Conservation (phyloP, 192 early-diverging fungal species). For the Irineochytrium annulatum region DNA sequence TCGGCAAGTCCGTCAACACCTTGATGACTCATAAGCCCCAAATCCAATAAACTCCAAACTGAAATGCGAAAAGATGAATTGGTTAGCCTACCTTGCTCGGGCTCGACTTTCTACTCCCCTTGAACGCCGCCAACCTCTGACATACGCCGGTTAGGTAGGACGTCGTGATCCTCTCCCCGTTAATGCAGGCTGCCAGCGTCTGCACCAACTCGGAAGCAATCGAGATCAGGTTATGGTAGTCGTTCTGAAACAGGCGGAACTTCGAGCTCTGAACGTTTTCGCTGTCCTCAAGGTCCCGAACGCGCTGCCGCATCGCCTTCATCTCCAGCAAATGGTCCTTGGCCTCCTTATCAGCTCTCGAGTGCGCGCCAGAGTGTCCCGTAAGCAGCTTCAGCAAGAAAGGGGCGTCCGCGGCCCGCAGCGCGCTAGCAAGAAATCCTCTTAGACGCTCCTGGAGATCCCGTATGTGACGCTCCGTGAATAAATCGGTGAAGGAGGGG, state of each 20-base stretch:
- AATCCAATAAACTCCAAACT: no score
- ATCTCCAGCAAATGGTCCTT: slow-evolving; percentile 7
- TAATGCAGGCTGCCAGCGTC: slow-evolving; percentile 42
- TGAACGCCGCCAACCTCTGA: slow-evolving; percentile 38
- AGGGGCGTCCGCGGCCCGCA: slow-evolving; percentile 24
- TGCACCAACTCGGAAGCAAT: slow-evolving; percentile 53
- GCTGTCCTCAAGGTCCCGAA: slow-evolving; percentile 6
- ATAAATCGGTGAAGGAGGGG: slow-evolving; percentile 45
- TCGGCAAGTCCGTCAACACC: no score
- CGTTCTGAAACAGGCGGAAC: slow-evolving; percentile 21
- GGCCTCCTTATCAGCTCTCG: slow-evolving; percentile 7
- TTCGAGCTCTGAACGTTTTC: slow-evolving; percentile 2
- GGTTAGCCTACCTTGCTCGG: no score
- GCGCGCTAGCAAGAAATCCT: slow-evolving; percentile 30
- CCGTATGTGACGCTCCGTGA: slow-evolving; percentile 26
- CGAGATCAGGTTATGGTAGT: slow-evolving; percentile 53
- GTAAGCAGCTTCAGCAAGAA: slow-evolving; percentile 31
- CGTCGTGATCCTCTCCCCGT: slow-evolving; percentile 46
- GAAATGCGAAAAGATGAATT: no score
- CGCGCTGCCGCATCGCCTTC: slow-evolving; percentile 2
- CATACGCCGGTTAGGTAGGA: slow-evolving; percentile 41
- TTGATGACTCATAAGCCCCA: no score
- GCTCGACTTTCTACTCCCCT: slow-evolving; percentile 14
- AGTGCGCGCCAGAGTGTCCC: no score
- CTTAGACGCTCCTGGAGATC: slow-evolving; percentile 31